Evolutionary conservation across 768 basidiomycete genomes (phyloP), one percentile per base, ranked within the genome.

Genomic region (Mycena maculata): DNA sequence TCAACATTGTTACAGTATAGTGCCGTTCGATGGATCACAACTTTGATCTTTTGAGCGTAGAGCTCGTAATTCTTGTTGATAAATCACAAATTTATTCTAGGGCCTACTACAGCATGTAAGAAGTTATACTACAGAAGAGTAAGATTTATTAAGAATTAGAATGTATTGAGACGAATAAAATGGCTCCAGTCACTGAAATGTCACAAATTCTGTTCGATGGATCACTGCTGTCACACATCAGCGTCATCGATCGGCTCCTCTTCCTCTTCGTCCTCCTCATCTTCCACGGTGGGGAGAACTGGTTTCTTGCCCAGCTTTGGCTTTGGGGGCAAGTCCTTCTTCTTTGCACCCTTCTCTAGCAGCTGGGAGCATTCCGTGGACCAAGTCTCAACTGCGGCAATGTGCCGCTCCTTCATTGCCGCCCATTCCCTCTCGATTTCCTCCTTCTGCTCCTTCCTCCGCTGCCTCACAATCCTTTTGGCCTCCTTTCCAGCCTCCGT

Each of bases 281-380:
- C 59, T 4, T 48, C 72, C 30, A 28, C 65, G 7, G 30, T 33
- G 9, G 72, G 55, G 22, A 67, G 64, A 22, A n/a, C n/a, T n/a
- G n/a, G n/a, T n/a, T n/a, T n/a, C n/a, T n/a, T n/a, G n/a, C n/a
- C n/a, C n/a, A n/a, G n/a, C n/a, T n/a, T n/a, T n/a, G n/a, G n/a
- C n/a, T n/a, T n/a, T n/a, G n/a, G n/a, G n/a, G n/a, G n/a, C n/a
- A n/a, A n/a, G n/a, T n/a, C n/a, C n/a, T n/a, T n/a, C n/a, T n/a
- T n/a, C n/a, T n/a, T n/a, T n/a, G 66, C 67, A 42, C 72, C 65
- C 52, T 76, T 73, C 28, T 22, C 45, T 44, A 52, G 47, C 50
- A 72, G 31, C 44, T 47, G 13, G 3, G 59, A 38, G 47, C 59
- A 60, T n/a, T 48, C 33, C 10, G 6, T 10, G 3, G 42, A 22